Base-by-base conservation (phyloP, 2,329 filamentous ascomycete genomes). In the Trichoderma sp. region DNA sequence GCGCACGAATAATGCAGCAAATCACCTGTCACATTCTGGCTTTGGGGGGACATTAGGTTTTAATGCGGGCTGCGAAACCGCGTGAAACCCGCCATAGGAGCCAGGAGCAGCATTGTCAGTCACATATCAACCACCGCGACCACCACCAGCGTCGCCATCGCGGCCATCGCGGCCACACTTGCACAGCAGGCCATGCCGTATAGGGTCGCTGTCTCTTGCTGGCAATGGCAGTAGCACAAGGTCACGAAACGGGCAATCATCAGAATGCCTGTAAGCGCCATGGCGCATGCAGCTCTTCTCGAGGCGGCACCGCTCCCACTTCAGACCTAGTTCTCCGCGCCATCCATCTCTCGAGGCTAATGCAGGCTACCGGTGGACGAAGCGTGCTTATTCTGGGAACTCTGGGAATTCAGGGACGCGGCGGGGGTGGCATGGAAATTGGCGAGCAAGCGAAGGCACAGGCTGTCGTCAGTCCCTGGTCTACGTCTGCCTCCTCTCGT, bases 271-370 rank as follows among this genome's bases (percentile, higher is more conserved):
- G 34, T 21, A 21, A 21, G 34, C 52, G 39, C 63, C 52, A 5
- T 32, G 63, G 39, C 39, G 56, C 52, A 34, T 18, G 21, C 32
- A n/a, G 32, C 39, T n/a, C 39, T 43, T 24, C 56, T 39, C 34
- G 18, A 59, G 56, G 64, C 52, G 54, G 54, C 63, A 34, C 54
- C 64, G 37, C 39, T 37, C 49, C 64, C 54, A 21, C 64, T 66
- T 66, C 54, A 32, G 54, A 51, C 64, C 64, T 59, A 51, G 64
- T 58, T 21, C 54, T 66, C 64, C 64, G 54, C 52, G 49, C 64
- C 64, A 66, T 58, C 39, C 52, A 26, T 58, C 34, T 51, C 63
- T 51, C 52, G 5, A 58, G 54, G 54, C 37, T 66, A 59, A 55
- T 16, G 39, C 54, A 59, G 34, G 64, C 64, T 51, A 66, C 46